phyloP scores from a whole-genome alignment of 176 grass and related monocot genomes.

The Rhynchospora breviuscula region DNA sequence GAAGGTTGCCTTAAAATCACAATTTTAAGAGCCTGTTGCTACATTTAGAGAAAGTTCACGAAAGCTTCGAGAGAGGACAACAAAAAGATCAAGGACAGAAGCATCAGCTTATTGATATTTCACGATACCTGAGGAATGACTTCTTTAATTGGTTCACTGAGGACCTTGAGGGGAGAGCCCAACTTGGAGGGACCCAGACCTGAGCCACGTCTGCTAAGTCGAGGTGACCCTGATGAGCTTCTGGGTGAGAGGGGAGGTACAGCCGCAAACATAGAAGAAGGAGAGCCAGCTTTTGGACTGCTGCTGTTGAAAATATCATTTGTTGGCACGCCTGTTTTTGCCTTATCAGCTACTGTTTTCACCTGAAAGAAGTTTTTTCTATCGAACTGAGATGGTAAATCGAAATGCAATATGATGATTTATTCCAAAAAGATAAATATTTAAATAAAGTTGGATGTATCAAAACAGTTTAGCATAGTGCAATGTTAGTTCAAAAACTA shows the following conservation, averaged over 20 bases:
- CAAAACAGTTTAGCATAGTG: not conserved
- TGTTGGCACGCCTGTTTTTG: slow-evolving; percentile 28
- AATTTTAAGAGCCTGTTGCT: not conserved
- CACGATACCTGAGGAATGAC: slow-evolving; percentile 74
- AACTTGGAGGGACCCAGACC: slow-evolving; percentile 28
- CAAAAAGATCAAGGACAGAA: not conserved
- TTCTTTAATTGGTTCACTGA: slow-evolving; percentile 50
- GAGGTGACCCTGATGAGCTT: slow-evolving; percentile 47
- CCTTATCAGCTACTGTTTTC: slow-evolving; percentile 50
- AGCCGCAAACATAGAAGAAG: slow-evolving; percentile 55
- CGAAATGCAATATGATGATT: not conserved
- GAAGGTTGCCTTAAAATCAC: not conserved
- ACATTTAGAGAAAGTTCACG: not conserved
- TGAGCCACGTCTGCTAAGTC: slow-evolving; percentile 45
- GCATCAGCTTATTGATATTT: not conserved
- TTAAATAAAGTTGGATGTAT: not conserved
- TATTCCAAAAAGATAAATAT: not conserved
- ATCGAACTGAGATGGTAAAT: not conserved
- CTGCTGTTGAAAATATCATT: slow-evolving; percentile 10
- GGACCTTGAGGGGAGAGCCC: slow-evolving; percentile 56
- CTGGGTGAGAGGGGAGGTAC: slow-evolving; percentile 88
- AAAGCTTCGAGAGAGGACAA: not conserved
- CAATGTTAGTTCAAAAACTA: not conserved
- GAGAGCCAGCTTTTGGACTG: slow-evolving; percentile 39
- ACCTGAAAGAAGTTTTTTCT: slow-evolving; percentile 26